Evolutionary conservation across 768 basidiomycete genomes (phyloP).

Genomic region (Lactifluus rugatus): DNA sequence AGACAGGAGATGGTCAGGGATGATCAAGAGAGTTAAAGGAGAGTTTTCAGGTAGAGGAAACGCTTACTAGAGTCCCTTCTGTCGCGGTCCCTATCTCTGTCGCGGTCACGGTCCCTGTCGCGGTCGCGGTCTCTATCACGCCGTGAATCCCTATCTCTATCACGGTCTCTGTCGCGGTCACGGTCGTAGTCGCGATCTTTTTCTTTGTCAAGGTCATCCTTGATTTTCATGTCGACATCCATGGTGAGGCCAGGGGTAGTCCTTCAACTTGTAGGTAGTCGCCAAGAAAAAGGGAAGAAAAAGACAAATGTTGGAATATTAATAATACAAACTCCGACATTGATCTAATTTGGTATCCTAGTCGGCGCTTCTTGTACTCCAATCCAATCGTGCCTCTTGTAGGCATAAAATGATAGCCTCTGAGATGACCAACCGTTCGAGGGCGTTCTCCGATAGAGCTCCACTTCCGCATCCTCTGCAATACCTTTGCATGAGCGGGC

Average conservation of each 20-base stretch:
- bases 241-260: constrained; percentile 28
- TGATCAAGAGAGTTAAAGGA: not conserved
- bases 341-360: not conserved
- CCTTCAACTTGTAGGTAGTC: not conserved
- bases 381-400: no score
- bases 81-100: constrained; percentile 39
- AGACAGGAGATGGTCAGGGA: constrained; percentile 4
- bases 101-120: constrained; percentile 27
- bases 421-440: constrained; percentile 37
- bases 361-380: not conserved
- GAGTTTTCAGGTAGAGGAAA: not conserved
- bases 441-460: constrained; percentile 37
- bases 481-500: constrained; percentile 28
- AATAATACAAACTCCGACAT: constrained; percentile 1
- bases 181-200: constrained; percentile 35
- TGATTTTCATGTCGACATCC: constrained; percentile 77
- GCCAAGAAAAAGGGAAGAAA: not conserved
- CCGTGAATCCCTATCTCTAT: constrained; percentile 39
- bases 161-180: constrained; percentile 34
- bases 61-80: constrained; percentile 50
- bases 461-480: constrained; percentile 28
- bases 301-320: not conserved
- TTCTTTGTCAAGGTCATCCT: constrained; percentile 66
- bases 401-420: no score
- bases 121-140: constrained; percentile 42